These are phyloP conservation scores for Tuber magnatum DNA, from an alignment of 495 filamentous ascomycete genomes.

Conservation along the genomic window DNA sequence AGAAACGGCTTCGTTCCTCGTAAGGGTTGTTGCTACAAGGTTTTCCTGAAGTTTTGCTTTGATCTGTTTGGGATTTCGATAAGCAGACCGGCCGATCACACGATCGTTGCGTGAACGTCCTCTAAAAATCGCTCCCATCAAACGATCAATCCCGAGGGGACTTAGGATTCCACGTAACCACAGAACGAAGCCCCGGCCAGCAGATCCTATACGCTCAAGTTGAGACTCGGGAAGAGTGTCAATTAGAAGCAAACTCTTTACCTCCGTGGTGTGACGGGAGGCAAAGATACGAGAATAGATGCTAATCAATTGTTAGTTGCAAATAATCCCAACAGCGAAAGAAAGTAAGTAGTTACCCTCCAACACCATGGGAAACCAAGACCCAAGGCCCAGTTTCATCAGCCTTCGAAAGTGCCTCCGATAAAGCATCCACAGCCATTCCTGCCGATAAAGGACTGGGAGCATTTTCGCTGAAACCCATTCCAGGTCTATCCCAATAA, in stretches of 20 bases:
- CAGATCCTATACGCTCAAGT: conserved; percentile 56
- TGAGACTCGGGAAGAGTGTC: conserved; percentile 83
- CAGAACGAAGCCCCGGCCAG: conserved; percentile 68
- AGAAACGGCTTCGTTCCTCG: conserved; percentile 68
- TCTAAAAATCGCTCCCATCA: conserved; percentile 68
- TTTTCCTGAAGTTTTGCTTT: conserved; percentile 90
- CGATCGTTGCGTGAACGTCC: conserved; percentile 76
- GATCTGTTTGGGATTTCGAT: conserved; percentile 72
- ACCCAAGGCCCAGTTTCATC: conserved; percentile 83
- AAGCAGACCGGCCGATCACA: conserved; percentile 66
- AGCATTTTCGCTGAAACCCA: conserved; percentile 79
- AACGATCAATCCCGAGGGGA: conserved; percentile 73
- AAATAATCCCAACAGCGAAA: conserved; percentile 3
- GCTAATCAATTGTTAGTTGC: conserved; percentile 40
- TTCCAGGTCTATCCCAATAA: conserved; percentile 88
- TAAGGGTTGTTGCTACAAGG: conserved; percentile 72
- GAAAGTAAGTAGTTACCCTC: conserved; percentile 18
- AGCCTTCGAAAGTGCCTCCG: conserved; percentile 70
- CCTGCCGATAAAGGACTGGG: conserved; percentile 87
- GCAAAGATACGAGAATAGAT: conserved; percentile 87
- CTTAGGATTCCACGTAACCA: conserved; percentile 81
- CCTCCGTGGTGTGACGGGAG: conserved; percentile 62
- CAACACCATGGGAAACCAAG: conserved; percentile 47
- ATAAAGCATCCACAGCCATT: conserved; percentile 76
- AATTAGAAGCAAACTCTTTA: conserved; percentile 73